Conservation (phyloP, 805 yeast genomes). For the Suhomyces emberorum region DNA sequence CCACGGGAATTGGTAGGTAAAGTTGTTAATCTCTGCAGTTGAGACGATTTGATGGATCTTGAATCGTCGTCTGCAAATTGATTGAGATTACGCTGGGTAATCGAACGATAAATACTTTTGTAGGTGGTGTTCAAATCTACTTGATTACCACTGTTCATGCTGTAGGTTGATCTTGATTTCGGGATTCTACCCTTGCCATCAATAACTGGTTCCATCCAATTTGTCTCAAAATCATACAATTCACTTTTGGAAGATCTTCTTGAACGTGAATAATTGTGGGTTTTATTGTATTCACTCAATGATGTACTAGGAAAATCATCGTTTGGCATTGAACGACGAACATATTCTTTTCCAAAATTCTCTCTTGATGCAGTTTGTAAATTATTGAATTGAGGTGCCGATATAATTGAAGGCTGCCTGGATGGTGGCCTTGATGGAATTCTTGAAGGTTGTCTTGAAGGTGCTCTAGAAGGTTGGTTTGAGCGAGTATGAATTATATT, state of each 20-base stretch:
- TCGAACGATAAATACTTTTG: conserved; percentile 33
- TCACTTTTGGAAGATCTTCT: conserved; percentile 40
- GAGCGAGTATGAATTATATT: conserved; percentile 31
- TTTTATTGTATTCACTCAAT: conserved; percentile 32
- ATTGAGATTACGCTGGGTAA: conserved; percentile 32
- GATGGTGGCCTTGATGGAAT: conserved; percentile 3
- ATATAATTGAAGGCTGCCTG: conserved; percentile 1
- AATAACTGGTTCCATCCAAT: conserved; percentile 51
- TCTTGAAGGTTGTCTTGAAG: conserved; percentile 12
- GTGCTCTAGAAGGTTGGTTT: conserved; percentile 26
- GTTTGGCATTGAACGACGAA: conserved; percentile 1
- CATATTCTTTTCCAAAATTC: too few relatives aligned
- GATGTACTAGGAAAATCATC: conserved; percentile 33
- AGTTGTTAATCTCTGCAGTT: conserved; percentile 11
- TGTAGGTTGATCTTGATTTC: conserved; percentile 23
- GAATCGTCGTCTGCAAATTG: conserved; percentile 14
- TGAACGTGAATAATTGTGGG: conserved; percentile 21
- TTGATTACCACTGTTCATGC: conserved; percentile 15
- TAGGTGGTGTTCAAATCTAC: conserved; percentile 29
- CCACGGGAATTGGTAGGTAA: background rate
- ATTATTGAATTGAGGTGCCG: background rate
- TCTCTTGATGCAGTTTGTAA: too few relatives aligned
- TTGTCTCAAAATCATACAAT: conserved; percentile 40
- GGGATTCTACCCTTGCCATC: conserved; percentile 6
- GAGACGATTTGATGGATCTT: conserved; percentile 13